phyloP scores from a whole-genome alignment of 306 rosid species.

The Malus sieversii region DNA sequence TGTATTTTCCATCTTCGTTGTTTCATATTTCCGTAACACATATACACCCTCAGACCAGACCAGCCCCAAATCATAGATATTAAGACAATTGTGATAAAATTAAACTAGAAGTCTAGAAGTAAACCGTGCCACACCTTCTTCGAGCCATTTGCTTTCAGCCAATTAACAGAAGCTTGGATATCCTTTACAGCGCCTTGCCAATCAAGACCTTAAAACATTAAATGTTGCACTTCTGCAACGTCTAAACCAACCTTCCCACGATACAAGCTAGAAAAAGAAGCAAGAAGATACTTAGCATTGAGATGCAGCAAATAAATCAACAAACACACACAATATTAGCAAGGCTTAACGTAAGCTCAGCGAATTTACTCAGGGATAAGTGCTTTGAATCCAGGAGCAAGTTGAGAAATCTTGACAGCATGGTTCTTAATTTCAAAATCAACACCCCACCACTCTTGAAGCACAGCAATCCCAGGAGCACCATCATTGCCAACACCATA shows the following conservation, averaged over 20 bases:
- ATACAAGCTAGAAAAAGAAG: constrained; percentile 36
- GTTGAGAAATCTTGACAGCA: constrained; percentile 65
- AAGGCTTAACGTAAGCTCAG: background rate
- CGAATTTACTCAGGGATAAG: constrained; percentile 81
- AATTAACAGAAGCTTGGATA: constrained; percentile 67
- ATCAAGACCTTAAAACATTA: no score
- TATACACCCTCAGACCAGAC: background rate
- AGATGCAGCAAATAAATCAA: background rate
- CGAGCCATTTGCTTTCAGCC: constrained; percentile 93
- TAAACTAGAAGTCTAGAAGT: background rate
- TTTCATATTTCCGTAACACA: background rate
- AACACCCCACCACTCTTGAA: constrained; percentile 96
- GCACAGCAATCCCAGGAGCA: constrained; percentile 85
- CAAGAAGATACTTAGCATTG: background rate
- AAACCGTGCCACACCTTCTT: constrained; percentile 49
- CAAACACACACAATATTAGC: background rate
- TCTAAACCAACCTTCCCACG: constrained; percentile 52
- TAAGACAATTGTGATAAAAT: background rate
- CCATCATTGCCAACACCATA: constrained; percentile 75
- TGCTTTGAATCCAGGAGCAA: constrained; percentile 71
- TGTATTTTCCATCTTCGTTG: background rate
- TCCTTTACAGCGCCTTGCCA: constrained; percentile 84
- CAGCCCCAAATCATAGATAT: background rate
- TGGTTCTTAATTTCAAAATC: constrained; percentile 79
- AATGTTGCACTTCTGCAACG: no score